Evolutionary conservation across 257 asterid species (phyloP), one percentile per base, ranked within the genome.

Genomic region (Forsythia viridissima): DNA sequence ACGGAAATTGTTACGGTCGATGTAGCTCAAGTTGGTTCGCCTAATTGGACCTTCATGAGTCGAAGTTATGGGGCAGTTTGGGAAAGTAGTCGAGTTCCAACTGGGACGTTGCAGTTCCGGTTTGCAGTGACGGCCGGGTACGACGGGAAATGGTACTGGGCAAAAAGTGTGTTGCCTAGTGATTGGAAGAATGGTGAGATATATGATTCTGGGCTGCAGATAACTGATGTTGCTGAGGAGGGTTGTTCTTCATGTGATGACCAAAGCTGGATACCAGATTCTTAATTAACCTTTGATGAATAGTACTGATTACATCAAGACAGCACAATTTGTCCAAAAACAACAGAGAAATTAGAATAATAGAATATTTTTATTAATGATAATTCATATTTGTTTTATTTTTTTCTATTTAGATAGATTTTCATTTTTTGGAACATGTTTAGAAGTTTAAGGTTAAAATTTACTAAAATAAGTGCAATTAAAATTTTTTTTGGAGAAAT

Each of bases 111-210:
- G 90, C 94, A 91, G 71, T 82, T 94, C n/a, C 84, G 97, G 65
- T 80, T 94, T 63, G 89, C 88, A 48, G 97, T 91, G 79, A 92
- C 96, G 0, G 83, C 93, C 38, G 98, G 97, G 42, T 92, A 70
- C 67, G 98, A 94, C 71, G 97, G 96, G 74, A 92, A 91, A 72
- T 79, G 80, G 82, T 85, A 87, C 81, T 92, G 93, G 96, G 92
- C 97, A 24, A 90, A 91, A 73, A 82, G 75, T 48, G 97, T 86
- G 77, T 16, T 91, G 42, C 97, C 98, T 7, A 63, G 86, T 39
- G 84, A 88, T 71, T 94, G 98, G 98, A 74, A 71, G 38, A 85
- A 24, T 38, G 90, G 89, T 0, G 84, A 34, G 57, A 73, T 82
- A 10, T 94, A 92, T 73, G 97, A 94, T 59, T 34, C 94, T 2